Evolutionary conservation across 148 eudicot species (phyloP).

Genomic region (Silene uniflora): DNA sequence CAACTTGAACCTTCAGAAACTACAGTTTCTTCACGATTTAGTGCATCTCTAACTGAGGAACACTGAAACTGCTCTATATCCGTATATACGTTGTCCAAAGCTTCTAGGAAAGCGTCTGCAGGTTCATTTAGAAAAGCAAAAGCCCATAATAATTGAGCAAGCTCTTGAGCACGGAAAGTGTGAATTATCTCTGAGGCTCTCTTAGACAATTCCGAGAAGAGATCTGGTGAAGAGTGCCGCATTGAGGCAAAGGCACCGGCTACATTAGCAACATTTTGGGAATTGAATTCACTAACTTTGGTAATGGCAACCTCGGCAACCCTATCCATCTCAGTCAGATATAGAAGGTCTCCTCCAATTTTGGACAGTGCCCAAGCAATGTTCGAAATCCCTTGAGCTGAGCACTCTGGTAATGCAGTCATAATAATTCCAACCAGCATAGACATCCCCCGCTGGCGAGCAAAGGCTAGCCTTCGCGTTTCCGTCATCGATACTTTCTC

Average conservation of each 20-base stretch:
- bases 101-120: conserved; percentile 54
- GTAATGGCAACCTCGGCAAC: conserved; percentile 76
- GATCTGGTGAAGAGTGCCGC: conserved; percentile 84
- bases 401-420: conserved; percentile 81
- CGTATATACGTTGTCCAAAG: conserved; percentile 56
- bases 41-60: conserved; percentile 26
- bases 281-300: conserved; percentile 70
- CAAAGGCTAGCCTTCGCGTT: conserved; percentile 74
- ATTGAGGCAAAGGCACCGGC: conserved; percentile 97
- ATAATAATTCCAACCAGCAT: conserved; percentile 93
- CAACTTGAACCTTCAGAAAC: conserved; percentile 14
- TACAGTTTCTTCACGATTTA: conserved; percentile 22
- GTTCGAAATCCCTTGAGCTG: conserved; percentile 88
- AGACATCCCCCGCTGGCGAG: conserved; percentile 87
- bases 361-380: conserved; percentile 95
- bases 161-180: conserved; percentile 79
- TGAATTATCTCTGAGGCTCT: conserved; percentile 60
- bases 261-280: conserved; percentile 90
- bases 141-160: conserved; percentile 94
- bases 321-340: conserved; percentile 91
- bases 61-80: conserved; percentile 47
- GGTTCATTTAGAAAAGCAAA: conserved; percentile 79
- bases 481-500: conserved; percentile 87
- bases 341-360: conserved; percentile 93
- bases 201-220: conserved; percentile 59